Evolutionary conservation across 495 filamentous ascomycete genomes (phyloP), one percentile per base, ranked within the genome.

Genomic region (Lasiosphaeria hispida): DNA sequence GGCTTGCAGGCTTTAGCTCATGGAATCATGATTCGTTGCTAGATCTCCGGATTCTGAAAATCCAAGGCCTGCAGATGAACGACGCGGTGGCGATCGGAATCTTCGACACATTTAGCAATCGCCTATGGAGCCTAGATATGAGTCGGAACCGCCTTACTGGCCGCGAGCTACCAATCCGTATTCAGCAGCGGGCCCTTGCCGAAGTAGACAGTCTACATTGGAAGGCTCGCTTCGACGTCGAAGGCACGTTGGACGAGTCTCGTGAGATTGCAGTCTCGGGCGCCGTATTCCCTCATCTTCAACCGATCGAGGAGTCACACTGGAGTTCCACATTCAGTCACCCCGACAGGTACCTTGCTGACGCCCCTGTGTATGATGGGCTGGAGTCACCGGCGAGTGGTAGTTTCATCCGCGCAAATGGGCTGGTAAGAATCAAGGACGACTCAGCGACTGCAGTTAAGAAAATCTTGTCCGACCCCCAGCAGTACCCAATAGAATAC

Each of bases 121-220:
- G 70, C 17, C 53, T 79, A 15, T 79, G 76, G 77, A 77, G 77
- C 53, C 52, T 80, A 9, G 76, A 80, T 38, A 55, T 80, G 1
- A 76, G 68, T 57, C 30, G 68, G n/a, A 80, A 79, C 52, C 68
- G 61, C 7, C 55, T 79, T 10, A 67, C 72, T 0, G 72, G 77
- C 58, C 23, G 53, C 33, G 8, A 43, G 67, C 10, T 48, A 77
- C n/a, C 51, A 71, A 13, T 8, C 30, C 6, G 41, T 76, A 17
- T 48, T 59, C n/a, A 36, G 56, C 14, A 63, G 63, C 39, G 69
- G 72, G 39, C 66, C 69, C 1, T 30, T 53, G 3, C 48, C 47
- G n/a, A 63, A 30, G 23, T 30, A 30, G 23, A 30, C 23, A 30
- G 23, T 30, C 23, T 30, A 5, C 23, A 30, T 30, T 30, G 42